Percentiles rank a stretch among this genome's conserved stretches.
Conservation (phyloP, 345 rosid species). For the Eucalyptus victrix region DNA sequence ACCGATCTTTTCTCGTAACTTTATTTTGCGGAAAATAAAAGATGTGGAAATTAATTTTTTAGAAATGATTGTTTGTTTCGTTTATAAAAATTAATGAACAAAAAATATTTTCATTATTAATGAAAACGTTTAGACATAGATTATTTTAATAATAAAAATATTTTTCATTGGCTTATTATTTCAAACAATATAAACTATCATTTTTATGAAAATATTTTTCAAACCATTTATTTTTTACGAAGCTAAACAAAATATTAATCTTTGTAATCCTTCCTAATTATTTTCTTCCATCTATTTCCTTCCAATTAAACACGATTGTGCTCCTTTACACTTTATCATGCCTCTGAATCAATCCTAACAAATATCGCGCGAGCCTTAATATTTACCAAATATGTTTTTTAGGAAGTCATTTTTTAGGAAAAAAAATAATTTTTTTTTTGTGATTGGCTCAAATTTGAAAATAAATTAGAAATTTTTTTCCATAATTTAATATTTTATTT, state of each 20-base stretch:
- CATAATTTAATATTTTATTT: too few relatives aligned
- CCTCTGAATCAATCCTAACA: neutral
- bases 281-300: neutral
- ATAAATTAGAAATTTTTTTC: too few relatives aligned
- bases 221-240: neutral
- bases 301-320: neutral
- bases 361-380: neutral
- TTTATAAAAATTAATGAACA: too few relatives aligned
- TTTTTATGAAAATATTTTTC: neutral
- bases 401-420: too few relatives aligned
- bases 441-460: neutral
- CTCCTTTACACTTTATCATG: neutral
- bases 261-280: neutral
- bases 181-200: accelerated
- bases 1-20: accelerated
- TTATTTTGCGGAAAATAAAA: accelerated
- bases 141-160: too few relatives aligned
- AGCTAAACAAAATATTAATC: too few relatives aligned
- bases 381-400: too few relatives aligned
- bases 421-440: too few relatives aligned
- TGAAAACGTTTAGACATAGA: too few relatives aligned
- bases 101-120: too few relatives aligned
- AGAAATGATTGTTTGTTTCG: accelerated
- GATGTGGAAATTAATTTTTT: neutral
- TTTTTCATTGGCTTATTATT: neutral